These are phyloP conservation scores for Candida namnaoensis DNA, from an alignment of 805 yeast species.

Conservation along the genomic window DNA sequence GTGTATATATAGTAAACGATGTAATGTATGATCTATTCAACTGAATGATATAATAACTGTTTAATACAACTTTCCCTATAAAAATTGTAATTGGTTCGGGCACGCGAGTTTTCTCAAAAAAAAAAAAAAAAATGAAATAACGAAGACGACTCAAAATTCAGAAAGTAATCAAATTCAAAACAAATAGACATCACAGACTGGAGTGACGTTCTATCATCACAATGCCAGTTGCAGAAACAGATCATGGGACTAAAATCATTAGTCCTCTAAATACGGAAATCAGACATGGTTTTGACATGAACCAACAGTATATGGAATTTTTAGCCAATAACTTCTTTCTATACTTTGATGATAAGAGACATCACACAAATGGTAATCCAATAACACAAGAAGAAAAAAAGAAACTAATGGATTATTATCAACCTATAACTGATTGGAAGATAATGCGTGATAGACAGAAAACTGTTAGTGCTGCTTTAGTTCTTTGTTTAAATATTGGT, in stretches of 20 bases:
- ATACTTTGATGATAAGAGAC: conserved; percentile 88
- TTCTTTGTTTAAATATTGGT: conserved; percentile 84
- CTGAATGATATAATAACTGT: too few relatives aligned
- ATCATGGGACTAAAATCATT: not conserved
- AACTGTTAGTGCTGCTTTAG: conserved; percentile 88
- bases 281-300: conserved; percentile 65
- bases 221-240: not conserved
- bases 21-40: not conserved
- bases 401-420: conserved; percentile 41
- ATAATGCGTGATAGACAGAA: conserved; percentile 82
- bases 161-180: too few relatives aligned
- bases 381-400: conserved; percentile 43
- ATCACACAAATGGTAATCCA: conserved; percentile 84
- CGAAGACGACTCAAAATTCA: too few relatives aligned
- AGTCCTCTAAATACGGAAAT: conserved; percentile 42
- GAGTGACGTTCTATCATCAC: too few relatives aligned
- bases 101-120: too few relatives aligned
- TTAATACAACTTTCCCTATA: too few relatives aligned
- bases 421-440: conserved; percentile 85
- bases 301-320: conserved; percentile 45
- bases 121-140: too few relatives aligned
- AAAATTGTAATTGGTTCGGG: too few relatives aligned
- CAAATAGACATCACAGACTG: too few relatives aligned
- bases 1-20: not conserved
- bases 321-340: conserved; percentile 65